Evolutionary conservation across 176 grass and related monocot species (phyloP), one percentile per base, ranked within the genome.

Genomic region (Rhipidocladum racemiflorum): DNA sequence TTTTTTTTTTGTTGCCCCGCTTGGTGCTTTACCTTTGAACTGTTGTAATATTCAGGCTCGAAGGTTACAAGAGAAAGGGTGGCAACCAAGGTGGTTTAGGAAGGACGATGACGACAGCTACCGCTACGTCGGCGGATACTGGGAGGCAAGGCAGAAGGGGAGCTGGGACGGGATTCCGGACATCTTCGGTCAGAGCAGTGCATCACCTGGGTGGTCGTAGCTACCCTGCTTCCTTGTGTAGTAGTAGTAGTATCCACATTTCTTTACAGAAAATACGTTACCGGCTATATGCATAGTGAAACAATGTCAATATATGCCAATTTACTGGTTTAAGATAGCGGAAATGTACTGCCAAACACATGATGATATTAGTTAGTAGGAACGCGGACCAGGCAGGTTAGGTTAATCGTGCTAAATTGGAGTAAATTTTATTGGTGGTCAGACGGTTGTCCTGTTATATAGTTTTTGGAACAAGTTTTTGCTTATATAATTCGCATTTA

Each of bases 61-160:
- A 81, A 81, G 75, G 49, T 80, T 97, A 46, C 95, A 97, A 61
- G 92, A 97, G 76, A 94, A 82, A 77, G 95, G 92, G 74, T 97
- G 95, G 95, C 90, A 89, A 86, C 92, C 95, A 9, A 94, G 84
- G 74, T 97, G 95, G 95, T 97, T 97, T 69, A 92, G 76, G 59
- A 94, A 91, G 81, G 90, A 97, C 51, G 84, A 92, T 18, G 90
- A 91, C 13, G 92, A 93, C 36, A 89, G 88, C 71, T 94, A 97
- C 76, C 73, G 84, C 25, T 97, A 97, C 11, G 7, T 79, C 5
- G 92, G 95, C n/a, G 90, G 95, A 88, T 97, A 97, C 68, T 97
- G 95, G 95, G 95, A 97, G 92, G 85, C 84, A n/a, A 94, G 88
- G 44, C 86, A 94, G 77, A 88, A 76, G 61, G 65, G 90, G 12